Evolutionary conservation across 192 early-diverging fungal genomes (phyloP).

Genomic region (Podila clonocystis): DNA sequence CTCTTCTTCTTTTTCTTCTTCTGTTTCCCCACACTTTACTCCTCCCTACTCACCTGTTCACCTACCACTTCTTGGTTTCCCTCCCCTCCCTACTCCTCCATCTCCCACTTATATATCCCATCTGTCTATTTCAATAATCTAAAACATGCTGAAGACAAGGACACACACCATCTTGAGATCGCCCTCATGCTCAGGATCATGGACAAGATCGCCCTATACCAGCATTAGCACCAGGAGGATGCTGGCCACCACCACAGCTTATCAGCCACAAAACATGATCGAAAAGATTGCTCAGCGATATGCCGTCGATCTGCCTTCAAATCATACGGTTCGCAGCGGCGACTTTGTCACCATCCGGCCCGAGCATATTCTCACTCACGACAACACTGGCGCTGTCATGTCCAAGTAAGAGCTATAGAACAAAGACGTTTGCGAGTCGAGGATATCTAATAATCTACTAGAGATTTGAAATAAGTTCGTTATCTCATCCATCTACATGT

Average conservation of each 20-base stretch:
- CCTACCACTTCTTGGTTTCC: background rate
- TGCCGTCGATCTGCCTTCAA: constrained; percentile 77
- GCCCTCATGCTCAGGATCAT: background rate
- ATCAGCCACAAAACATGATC: constrained; percentile 80
- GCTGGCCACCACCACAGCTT: constrained; percentile 35
- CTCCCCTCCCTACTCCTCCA: background rate
- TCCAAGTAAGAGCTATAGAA: constrained; percentile 71
- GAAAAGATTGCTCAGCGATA: constrained; percentile 97
- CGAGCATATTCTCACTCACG: constrained; percentile 94
- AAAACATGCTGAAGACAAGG: constrained; percentile 16
- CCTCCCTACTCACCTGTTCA: background rate
- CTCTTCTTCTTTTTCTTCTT: background rate
- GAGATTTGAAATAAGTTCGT: background rate
- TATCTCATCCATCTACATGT: background rate
- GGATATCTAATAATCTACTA: background rate
- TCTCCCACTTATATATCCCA: background rate
- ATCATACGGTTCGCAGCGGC: constrained; percentile 79
- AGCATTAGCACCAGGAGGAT: constrained; percentile 18
- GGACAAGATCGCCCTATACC: background rate
- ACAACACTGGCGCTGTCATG: constrained; percentile 96
- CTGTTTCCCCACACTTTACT: background rate
- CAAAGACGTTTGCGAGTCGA: background rate
- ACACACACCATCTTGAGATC: constrained; percentile 14
- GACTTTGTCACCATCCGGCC: constrained; percentile 97
- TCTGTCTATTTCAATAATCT: background rate